Conservation (phyloP, 1,284 basidiomycete species). For the Filobasidium uniguttulatum region DNA sequence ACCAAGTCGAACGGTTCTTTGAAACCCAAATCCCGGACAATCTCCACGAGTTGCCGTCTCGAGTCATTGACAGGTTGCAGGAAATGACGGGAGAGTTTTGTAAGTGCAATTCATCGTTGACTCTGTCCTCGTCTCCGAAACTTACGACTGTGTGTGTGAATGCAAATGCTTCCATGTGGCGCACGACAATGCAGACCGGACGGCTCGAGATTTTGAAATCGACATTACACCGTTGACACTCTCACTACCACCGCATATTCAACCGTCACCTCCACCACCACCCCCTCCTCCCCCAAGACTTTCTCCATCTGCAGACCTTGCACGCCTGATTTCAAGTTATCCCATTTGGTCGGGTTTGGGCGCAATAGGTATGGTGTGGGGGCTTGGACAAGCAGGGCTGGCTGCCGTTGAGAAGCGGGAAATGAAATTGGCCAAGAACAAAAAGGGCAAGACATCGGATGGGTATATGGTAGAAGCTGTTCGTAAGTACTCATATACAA, state of each 20-base stretch:
- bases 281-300: constrained; percentile 24
- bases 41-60: constrained; percentile 29
- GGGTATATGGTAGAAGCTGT: background rate
- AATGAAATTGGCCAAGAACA: background rate
- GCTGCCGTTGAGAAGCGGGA: background rate
- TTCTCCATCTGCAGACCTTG: constrained; percentile 2
- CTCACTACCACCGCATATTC: constrained; percentile 31
- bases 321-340: constrained; percentile 2
- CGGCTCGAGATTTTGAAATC: constrained; percentile 26
- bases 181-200: too few species aligned
- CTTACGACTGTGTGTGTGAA: background rate
- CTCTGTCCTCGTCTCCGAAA: background rate
- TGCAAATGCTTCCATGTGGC: constrained; percentile 17
- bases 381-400: background rate
- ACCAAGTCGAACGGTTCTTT: constrained; percentile 35
- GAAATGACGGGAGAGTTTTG: constrained; percentile 31
- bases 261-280: constrained; percentile 21
- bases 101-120: constrained; percentile 16
- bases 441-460: background rate
- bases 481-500: constrained; percentile 9
- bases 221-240: constrained; percentile 32
- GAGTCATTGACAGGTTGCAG: constrained; percentile 33
- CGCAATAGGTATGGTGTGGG: too few species aligned
- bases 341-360: background rate
- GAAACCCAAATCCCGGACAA: constrained; percentile 31